Conservation (phyloP, 192 early-diverging fungal genomes). For the Coemansia sp. region DNA sequence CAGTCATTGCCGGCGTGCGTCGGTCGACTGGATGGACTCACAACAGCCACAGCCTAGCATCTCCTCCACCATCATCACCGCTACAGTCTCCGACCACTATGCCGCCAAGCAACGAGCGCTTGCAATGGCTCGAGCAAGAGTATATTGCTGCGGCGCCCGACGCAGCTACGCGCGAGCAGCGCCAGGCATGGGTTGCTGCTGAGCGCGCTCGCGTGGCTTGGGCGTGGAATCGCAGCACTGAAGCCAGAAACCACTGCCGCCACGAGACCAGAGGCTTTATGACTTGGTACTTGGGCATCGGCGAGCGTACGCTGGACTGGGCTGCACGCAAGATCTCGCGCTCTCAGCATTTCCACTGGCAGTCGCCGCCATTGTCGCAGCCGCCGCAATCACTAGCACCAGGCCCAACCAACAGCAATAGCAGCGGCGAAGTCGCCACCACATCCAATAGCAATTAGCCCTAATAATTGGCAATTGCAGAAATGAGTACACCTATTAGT, state of each 20-base stretch:
- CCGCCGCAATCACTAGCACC: neutral
- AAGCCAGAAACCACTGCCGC: neutral
- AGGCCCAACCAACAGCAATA: constrained; percentile 5
- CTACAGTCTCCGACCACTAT: no score
- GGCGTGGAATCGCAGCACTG: neutral
- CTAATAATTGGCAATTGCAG: no score
- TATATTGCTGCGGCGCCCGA: constrained; percentile 20
- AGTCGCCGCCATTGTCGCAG: neutral
- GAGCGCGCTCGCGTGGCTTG: neutral
- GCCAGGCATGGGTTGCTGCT: constrained; percentile 10
- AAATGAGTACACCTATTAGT: no score
- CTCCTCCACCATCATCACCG: neutral
- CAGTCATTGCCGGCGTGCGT: constrained; percentile 37
- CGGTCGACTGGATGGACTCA: constrained; percentile 35
- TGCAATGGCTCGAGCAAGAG: constrained; percentile 20
- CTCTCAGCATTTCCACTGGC: constrained; percentile 27
- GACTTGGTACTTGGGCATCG: constrained; percentile 40
- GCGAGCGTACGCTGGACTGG: constrained; percentile 53
- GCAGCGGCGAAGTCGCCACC: neutral
- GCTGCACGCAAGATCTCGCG: constrained; percentile 16
- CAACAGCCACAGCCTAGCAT: constrained; percentile 10
- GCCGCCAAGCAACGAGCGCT: neutral
- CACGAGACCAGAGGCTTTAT: neutral
- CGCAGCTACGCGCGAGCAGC: constrained; percentile 11
- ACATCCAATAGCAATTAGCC: no score